phyloP scores from a whole-genome alignment of 2,329 filamentous ascomycete species.

The Uncinocarpus reesii region DNA sequence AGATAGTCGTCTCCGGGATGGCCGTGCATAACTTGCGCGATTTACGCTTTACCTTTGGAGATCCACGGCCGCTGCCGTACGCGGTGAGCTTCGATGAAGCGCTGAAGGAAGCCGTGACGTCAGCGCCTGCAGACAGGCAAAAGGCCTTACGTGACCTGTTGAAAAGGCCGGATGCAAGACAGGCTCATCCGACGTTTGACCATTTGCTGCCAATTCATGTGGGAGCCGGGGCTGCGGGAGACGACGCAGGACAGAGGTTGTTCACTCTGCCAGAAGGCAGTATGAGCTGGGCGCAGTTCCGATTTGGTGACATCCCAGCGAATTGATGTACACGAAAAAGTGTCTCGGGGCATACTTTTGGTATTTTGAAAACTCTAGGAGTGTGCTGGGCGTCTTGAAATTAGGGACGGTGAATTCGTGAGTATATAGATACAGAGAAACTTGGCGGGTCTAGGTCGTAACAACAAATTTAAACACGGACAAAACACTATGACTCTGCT shows the following conservation, averaged over 20 bases:
- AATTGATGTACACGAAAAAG: neutral
- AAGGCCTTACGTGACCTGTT: conserved; percentile 39
- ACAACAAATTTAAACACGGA: conserved; percentile 19
- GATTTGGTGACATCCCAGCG: conserved; percentile 36
- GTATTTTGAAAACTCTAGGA: no score
- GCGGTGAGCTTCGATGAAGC: conserved; percentile 56
- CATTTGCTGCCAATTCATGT: conserved; percentile 53
- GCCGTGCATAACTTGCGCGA: conserved; percentile 61
- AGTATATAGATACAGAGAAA: conserved; percentile 32
- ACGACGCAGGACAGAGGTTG: conserved; percentile 37
- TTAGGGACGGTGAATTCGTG: conserved; percentile 5
- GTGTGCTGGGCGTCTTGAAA: conserved; percentile 9
- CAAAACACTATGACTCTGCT: conserved; percentile 29
- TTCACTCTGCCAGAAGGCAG: conserved; percentile 44
- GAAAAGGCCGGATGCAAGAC: conserved; percentile 44
- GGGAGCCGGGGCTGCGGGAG: conserved; percentile 46
- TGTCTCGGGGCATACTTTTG: neutral
- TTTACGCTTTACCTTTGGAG: conserved; percentile 38
- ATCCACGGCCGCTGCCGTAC: conserved; percentile 45
- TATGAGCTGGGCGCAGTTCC: conserved; percentile 47
- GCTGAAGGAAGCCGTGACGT: conserved; percentile 53
- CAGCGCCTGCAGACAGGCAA: conserved; percentile 34
- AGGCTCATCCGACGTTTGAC: conserved; percentile 55
- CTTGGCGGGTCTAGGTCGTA: conserved; percentile 14
- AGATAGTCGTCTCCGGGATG: conserved; percentile 64